Base-by-base conservation (phyloP, 2,329 filamentous ascomycete species). In the Boeremia exigua region DNA sequence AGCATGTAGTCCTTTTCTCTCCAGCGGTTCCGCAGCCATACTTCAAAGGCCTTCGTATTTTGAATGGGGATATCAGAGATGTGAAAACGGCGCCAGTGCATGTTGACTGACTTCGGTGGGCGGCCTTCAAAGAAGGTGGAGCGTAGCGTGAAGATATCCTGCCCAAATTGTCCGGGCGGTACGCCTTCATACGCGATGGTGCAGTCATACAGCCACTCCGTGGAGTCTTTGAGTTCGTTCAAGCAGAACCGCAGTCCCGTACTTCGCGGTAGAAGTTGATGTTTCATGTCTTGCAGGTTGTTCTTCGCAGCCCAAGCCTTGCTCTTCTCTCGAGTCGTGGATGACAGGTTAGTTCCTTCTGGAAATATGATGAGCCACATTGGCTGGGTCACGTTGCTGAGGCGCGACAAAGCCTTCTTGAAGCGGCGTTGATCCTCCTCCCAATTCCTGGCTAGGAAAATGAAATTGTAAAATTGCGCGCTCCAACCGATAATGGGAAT, bases 181-280 rank as follows among this genome's bases (percentile, higher is more conserved):
- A 96, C 86, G 12, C 95, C 94, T 76, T 97, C 94, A 71, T 99
- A 99, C 4, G 92, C 93, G 53, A 99, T 88, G 0, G 95, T 98
- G 75, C 93, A 97, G 76, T 96, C 92, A 67, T 96, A 96, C 0
- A 96, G 80, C 78, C 91, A 96, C 10, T 95, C 89, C 0, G 93
- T 86, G 0, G 88, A 88, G 8, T 83, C 85, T 65, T 86, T 85
- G 12, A 96, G 79, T 74, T 96, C 88, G 59, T 88, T 87, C 38
- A 96, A 77, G 65, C 90, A 93, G 69, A 92, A 96, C 62, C 85
- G 89, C 59, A 90, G 84, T 44, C 92, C 92, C 0, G 91, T 95
- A 72, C 90, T 92, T 48, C 92, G 83, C 1, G 92, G 92, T 2
- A 96, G 77, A 62, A 96, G 82, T 50, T 89, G 76, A 70, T 96